These are phyloP conservation scores for Physocladia obscura DNA, from an alignment of 192 early-diverging fungal genomes.

Conservation along the genomic window DNA sequence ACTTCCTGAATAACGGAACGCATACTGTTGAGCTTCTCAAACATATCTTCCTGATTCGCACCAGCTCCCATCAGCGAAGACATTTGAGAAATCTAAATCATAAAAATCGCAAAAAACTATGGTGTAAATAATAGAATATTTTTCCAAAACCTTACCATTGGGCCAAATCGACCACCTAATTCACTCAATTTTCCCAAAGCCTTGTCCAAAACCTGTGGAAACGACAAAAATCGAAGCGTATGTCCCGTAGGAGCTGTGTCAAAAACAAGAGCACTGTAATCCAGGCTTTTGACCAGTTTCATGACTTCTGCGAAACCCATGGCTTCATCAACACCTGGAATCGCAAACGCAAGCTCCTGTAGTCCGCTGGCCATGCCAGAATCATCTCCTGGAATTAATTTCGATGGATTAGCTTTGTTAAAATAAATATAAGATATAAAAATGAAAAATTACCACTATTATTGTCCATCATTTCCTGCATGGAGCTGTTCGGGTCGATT, in stretches of 20 bases:
- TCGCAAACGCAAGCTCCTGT: constrained; percentile 97
- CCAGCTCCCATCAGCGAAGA: constrained; percentile 82
- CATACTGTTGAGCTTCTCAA: constrained; percentile 95
- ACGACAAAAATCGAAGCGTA: constrained; percentile 96
- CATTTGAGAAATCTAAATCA: constrained; percentile 56
- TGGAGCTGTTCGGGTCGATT: constrained; percentile 97
- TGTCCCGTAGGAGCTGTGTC: constrained; percentile 99
- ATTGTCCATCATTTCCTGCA: constrained; percentile 97
- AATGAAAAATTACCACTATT: constrained; percentile 22
- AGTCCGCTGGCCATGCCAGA: constrained; percentile 50
- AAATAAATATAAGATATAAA: not conserved
- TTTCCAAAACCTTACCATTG: constrained; percentile 74
- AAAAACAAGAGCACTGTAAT: constrained; percentile 97
- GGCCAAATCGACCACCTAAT: constrained; percentile 89
- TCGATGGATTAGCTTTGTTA: not conserved
- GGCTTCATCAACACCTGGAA: constrained; percentile 99
- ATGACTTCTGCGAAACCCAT: constrained; percentile 99
- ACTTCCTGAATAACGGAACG: constrained; percentile 94
- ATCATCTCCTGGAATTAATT: constrained; percentile 43
- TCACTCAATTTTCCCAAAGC: constrained; percentile 93
- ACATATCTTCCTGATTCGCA: constrained; percentile 84
- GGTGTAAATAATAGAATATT: not conserved
- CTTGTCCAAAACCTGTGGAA: constrained; percentile 97
- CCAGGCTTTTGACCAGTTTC: constrained; percentile 99
- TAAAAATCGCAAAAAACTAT: no score